Conservation (phyloP, 257 asterid genomes). For the Jaltomata sinuosa region DNA sequence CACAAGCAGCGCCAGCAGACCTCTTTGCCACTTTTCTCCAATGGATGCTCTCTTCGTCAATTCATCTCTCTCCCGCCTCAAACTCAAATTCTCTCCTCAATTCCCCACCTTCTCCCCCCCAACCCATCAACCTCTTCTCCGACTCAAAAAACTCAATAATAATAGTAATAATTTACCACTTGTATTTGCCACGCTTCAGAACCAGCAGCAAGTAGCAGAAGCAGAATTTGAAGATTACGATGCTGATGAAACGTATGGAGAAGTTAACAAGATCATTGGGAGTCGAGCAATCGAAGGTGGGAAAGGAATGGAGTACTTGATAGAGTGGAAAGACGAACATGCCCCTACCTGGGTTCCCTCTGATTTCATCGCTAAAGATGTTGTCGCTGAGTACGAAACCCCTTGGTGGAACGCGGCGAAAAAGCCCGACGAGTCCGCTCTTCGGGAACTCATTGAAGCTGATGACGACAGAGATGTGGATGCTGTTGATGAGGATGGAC, state of each 20-base stretch:
- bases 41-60: slow-evolving; percentile 18
- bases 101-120: slow-evolving; percentile 21
- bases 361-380: slow-evolving; percentile 72
- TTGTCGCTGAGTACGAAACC: slow-evolving; percentile 77
- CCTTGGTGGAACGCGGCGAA: slow-evolving; percentile 95
- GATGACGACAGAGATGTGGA: slow-evolving; percentile 61
- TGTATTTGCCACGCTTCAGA: slow-evolving; percentile 47
- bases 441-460: slow-evolving; percentile 32
- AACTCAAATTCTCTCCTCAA: slow-evolving; percentile 29
- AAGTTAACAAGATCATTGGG: slow-evolving; percentile 65
- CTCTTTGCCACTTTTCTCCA: not conserved
- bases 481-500: slow-evolving; percentile 75
- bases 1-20: not conserved
- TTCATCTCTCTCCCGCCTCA: slow-evolving; percentile 52
- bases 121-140: slow-evolving; percentile 20
- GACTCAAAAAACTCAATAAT: not conserved
- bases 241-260: slow-evolving; percentile 68
- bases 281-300: slow-evolving; percentile 50
- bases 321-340: slow-evolving; percentile 90
- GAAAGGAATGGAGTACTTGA: slow-evolving; percentile 71
- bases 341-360: slow-evolving; percentile 95
- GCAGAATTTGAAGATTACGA: slow-evolving; percentile 39
- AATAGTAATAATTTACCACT: not conserved
- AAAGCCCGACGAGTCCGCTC: slow-evolving; percentile 55
- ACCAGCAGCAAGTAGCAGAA: slow-evolving; percentile 17